Evolutionary conservation across 1,284 basidiomycete genomes (phyloP).

Genomic region (Sphaerobolus stellatus): DNA sequence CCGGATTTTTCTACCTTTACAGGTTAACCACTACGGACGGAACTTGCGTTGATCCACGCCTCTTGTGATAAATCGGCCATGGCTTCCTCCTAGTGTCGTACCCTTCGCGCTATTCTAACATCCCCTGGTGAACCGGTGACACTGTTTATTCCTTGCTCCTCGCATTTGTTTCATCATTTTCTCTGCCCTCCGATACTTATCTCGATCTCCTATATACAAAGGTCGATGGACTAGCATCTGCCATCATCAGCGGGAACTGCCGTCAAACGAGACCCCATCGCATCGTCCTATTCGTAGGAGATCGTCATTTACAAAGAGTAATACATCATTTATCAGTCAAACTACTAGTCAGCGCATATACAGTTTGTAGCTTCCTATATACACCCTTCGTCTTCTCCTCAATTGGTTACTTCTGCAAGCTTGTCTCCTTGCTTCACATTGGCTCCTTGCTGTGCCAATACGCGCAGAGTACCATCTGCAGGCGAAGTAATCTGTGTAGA

Average conservation of each 20-base stretch:
- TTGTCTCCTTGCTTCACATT: constrained; percentile 15
- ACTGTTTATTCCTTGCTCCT: too few species aligned
- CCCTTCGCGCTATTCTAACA: not conserved
- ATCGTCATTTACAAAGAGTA: too few species aligned
- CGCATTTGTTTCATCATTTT: too few species aligned
- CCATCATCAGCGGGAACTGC: not conserved
- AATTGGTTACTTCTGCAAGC: constrained; percentile 35
- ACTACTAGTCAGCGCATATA: too few species aligned
- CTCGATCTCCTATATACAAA: too few species aligned
- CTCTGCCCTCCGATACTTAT: too few species aligned
- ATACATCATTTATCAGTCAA: too few species aligned
- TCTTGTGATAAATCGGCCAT: not conserved
- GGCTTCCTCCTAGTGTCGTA: not conserved
- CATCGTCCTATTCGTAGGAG: not conserved
- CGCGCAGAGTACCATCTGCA: constrained; percentile 13
- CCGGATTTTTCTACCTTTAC: not conserved
- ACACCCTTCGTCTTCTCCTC: constrained; percentile 59
- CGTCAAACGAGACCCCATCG: not conserved
- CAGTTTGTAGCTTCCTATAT: constrained; percentile 51
- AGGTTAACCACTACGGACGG: not conserved
- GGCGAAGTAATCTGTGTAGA: constrained; percentile 18
- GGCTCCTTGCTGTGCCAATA: constrained; percentile 17
- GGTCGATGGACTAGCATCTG: not conserved
- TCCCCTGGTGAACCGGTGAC: not conserved
- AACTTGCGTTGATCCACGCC: not conserved